A percentile compares a stretch with the other conserved stretches of the same genome.
Conservation (phyloP, 2,329 filamentous ascomycete genomes). For the Aspergillus melleus region DNA sequence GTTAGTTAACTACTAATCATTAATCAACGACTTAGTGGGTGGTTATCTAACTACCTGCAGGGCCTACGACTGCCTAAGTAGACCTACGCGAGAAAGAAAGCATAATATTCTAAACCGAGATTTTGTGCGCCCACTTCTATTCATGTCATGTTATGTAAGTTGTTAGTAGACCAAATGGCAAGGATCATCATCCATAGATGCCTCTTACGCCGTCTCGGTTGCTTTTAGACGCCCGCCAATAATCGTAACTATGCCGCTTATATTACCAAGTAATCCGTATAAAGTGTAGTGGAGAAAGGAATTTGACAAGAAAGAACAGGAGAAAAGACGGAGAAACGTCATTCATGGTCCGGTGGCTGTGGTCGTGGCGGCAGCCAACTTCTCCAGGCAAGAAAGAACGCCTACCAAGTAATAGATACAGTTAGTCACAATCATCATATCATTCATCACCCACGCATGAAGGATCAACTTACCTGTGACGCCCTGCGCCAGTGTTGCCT, state of each 20-base stretch:
- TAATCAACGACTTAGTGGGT: too few relatives aligned
- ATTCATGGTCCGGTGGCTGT: conserved; percentile 19
- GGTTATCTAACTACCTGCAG: too few relatives aligned
- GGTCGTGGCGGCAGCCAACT: conserved; percentile 43
- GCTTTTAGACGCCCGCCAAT: not conserved
- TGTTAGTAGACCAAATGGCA: too few relatives aligned
- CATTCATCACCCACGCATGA: not conserved
- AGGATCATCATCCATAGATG: too few relatives aligned
- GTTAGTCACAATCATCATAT: conserved; percentile 8
- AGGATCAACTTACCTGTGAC: conserved; percentile 70
- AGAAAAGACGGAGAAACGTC: not conserved
- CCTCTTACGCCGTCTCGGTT: not conserved
- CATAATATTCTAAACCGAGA: too few relatives aligned
- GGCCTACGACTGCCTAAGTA: too few relatives aligned
- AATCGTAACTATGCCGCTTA: not conserved
- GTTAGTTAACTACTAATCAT: too few relatives aligned
- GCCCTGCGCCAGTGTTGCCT: conserved; percentile 81
- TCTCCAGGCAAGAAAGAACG: conserved; percentile 55
- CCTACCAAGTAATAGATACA: conserved; percentile 33
- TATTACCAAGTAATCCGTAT: not conserved
- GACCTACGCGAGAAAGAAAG: too few relatives aligned
- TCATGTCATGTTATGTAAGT: too few relatives aligned
- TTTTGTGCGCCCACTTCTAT: too few relatives aligned
- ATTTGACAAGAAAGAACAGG: not conserved
- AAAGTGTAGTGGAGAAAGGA: not conserved